Conservation (phyloP, 768 basidiomycete genomes). For the Podaxis sp. region DNA sequence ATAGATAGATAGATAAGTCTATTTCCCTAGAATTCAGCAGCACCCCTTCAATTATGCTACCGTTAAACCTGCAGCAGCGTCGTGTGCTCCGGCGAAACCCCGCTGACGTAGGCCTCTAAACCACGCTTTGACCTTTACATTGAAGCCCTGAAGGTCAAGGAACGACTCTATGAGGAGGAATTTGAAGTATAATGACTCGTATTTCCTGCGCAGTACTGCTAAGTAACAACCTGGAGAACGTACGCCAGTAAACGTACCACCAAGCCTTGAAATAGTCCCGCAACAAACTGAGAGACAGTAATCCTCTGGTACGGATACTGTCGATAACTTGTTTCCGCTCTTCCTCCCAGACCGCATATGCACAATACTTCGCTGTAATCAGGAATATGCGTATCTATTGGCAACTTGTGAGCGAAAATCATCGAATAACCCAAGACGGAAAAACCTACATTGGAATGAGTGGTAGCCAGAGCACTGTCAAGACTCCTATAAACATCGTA, state of each 20-base stretch:
- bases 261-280: conserved; percentile 56
- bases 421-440: not conserved
- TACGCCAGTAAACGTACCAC: conserved; percentile 54
- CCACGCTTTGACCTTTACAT: conserved; percentile 62
- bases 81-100: conserved; percentile 66
- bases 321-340: conserved; percentile 49
- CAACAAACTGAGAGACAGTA: conserved; percentile 48
- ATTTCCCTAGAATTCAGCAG: not conserved
- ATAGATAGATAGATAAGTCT: not conserved
- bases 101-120: conserved; percentile 54
- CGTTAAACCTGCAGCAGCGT: conserved; percentile 70
- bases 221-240: not conserved
- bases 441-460: conserved; percentile 66
- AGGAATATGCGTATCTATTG: conserved; percentile 80
- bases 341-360: conserved; percentile 75
- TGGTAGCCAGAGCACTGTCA: conserved; percentile 85
- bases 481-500: conserved; percentile 51
- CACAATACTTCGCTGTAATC: conserved; percentile 88
- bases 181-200: conserved; percentile 49
- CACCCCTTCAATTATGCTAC: conserved; percentile 16
- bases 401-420: conserved; percentile 17
- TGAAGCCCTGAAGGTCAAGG: conserved; percentile 63
- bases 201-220: conserved; percentile 46
- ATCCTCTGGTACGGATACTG: conserved; percentile 48
- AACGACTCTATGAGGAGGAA: conserved; percentile 55